These are phyloP conservation scores for Eucalyptus tenuipes DNA, from an alignment of 345 rosid genomes.

Conservation along the genomic window DNA sequence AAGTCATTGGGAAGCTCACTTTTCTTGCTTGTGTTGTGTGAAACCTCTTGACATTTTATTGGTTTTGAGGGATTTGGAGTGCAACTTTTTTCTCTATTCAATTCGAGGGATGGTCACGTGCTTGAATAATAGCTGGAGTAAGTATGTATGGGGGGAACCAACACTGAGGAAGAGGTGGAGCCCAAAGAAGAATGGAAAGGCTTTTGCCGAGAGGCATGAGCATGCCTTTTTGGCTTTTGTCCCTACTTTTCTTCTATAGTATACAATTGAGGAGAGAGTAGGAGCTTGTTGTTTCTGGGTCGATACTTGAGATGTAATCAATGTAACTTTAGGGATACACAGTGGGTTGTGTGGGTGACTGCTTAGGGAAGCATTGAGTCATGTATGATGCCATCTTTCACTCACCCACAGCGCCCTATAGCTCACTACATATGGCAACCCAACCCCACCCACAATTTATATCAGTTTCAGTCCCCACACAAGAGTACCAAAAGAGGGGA, in stretches of 20 bases:
- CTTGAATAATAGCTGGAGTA: neutral
- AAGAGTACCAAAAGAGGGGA: neutral
- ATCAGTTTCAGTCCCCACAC: neutral
- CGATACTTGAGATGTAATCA: neutral
- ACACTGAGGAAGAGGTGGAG: conserved; percentile 22
- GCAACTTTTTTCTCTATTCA: neutral
- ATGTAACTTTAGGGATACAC: neutral
- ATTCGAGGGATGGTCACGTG: conserved; percentile 1
- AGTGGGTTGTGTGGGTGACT: conserved; percentile 19
- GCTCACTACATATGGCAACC: neutral
- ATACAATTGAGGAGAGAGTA: neutral
- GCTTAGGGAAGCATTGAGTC: conserved; percentile 73
- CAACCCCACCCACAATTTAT: neutral
- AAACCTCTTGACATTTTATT: neutral
- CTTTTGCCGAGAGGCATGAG: neutral
- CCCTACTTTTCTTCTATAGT: neutral
- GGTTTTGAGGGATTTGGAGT: neutral
- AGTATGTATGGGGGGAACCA: neutral
- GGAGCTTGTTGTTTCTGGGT: neutral
- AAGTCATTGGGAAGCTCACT: neutral
- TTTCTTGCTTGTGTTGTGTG: neutral
- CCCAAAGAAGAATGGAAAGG: conserved; percentile 24
- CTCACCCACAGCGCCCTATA: conserved; percentile 1
- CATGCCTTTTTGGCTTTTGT: neutral
- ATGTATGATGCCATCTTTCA: conserved; percentile 57